A percentile compares a stretch with the other conserved stretches of the same genome.
phyloP scores from a whole-genome alignment of 179 eudicot species.

The Drosera spatulata region DNA sequence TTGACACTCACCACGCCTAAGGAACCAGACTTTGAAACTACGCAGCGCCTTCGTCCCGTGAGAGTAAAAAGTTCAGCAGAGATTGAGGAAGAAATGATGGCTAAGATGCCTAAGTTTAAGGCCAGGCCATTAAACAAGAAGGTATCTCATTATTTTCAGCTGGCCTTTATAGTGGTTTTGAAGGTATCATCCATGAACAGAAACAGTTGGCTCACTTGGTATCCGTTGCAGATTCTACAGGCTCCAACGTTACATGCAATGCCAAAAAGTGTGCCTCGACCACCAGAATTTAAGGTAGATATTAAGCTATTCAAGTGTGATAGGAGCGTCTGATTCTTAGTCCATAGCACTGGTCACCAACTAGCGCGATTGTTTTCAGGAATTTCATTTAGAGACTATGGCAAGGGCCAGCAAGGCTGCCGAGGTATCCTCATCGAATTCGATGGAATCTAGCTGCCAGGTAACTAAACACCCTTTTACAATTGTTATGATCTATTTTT shows the following conservation, averaged over 20 bases:
- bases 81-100: slow-evolving; percentile 96
- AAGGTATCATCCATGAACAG: too few species aligned
- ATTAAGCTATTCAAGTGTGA: too few species aligned
- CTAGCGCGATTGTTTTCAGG: slow-evolving; percentile 22
- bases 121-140: slow-evolving; percentile 83
- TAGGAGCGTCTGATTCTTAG: too few species aligned
- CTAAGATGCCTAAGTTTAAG: slow-evolving; percentile 92
- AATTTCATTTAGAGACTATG: slow-evolving; percentile 80
- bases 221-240: slow-evolving; percentile 51
- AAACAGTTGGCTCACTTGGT: neutral
- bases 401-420: slow-evolving; percentile 65
- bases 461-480: slow-evolving; percentile 12
- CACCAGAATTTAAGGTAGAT: slow-evolving; percentile 64
- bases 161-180: too few species aligned
- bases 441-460: slow-evolving; percentile 45
- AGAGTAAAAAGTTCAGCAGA: slow-evolving; percentile 85
- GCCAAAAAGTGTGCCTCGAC: slow-evolving; percentile 63
- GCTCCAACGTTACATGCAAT: slow-evolving; percentile 60
- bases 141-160: slow-evolving; percentile 20
- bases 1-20: slow-evolving; percentile 81
- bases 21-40: slow-evolving; percentile 79
- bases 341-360: neutral
- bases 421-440: slow-evolving; percentile 58
- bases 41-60: slow-evolving; percentile 66
- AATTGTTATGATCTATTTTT: too few species aligned